Base-by-base conservation (phyloP, 2,329 filamentous ascomycete species). In the Xylaria sp. region DNA sequence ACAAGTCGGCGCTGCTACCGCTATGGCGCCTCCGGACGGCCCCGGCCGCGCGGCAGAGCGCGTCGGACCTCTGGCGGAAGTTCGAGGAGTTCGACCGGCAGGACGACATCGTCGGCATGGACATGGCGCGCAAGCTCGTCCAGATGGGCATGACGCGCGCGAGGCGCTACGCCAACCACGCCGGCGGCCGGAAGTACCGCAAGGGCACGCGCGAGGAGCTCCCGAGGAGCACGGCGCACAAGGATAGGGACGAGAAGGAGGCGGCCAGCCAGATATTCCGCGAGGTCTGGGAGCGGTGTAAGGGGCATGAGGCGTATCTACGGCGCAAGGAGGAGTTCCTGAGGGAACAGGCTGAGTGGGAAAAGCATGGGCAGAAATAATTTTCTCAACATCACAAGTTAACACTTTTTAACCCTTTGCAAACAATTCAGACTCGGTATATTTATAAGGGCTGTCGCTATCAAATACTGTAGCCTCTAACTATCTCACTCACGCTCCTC, bases 71-170 rank as follows among this genome's bases (percentile, higher is more conserved):
- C 0, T 81, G 76, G 68, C 50, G 60, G 0, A 74, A 77, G 2
- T 87, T 87, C 60, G 64, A 78, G 13, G 69, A 72, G 8, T 87
- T 84, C 62, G 72, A 80, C n/a, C 63, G 66, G 1, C 62, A 73
- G 6, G 71, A 70, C 2, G 84, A 87, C 65, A 84, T 87, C 51
- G 80, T 87, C 0, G 84, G 85, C 9, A 85, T 85, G 74, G 84
- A 87, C 52, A 87, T 87, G 83, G 70, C 76, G 17, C 72, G 83
- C 21, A 87, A 87, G 63, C 87, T 85, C 60, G 75, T 87, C 6
- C 83, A 87, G 66, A 87, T 87, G 84, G 79, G 84, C 1, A 86
- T 86, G 81, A 87, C 84, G 18, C 69, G 84, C 16, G 78, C 83
- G 2, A 82, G 79, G 61, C 68, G 82, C 54, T 86, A 86, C 69